Evolutionary conservation across 75 land plant species (phyloP), one percentile per base, ranked within the genome.

Genomic region (Pseudotsuga menziesii): DNA sequence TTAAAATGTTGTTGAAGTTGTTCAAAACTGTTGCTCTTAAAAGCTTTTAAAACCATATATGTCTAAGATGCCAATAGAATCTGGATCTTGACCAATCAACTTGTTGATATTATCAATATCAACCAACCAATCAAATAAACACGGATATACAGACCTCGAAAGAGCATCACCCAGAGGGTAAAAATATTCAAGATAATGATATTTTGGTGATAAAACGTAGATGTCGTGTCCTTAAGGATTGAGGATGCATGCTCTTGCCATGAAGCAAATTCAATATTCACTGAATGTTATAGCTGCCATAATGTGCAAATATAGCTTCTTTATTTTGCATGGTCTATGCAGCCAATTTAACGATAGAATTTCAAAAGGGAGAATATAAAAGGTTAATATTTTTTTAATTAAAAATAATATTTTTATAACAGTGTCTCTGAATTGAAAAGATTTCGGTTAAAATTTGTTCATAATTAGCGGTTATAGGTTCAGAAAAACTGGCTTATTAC

Each of bases 1-100:
- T 44, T 44, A 5, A 29, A 29, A 44, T 44, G 48, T 44, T 44
- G 48, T 44, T 44, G 48, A 44, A 44, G 48, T 5, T 44, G 48
- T 44, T 44, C 8, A 44, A 23, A 93, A 94, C 94, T 93, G 63
- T 93, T 93, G 14, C 77, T 80, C 80, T 76, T 84, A 61, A 93
- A 93, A 93, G 73, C 93, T 82, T 74, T 93, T 94, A 86, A 93
- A 93, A 1, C 96, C 94, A 85, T 89, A 93, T 19, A 93, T 93
- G 70, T 93, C 96, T 80, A 93, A 66, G 20, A 93, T 87, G 23
- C 96, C 94, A 79, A 93, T 66, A 23, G 94, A 93, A 57, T 88
- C 80, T 11, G 59, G 58, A 83, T 93, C 96, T 83, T 93, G 96
- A 14, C 96, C 96, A 80, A 93, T 89, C 39, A 94, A 93, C 48